Evolutionary conservation across 202 grass and related monocot species (phyloP).

Genomic region (Miscanthus sacchariflorus): DNA sequence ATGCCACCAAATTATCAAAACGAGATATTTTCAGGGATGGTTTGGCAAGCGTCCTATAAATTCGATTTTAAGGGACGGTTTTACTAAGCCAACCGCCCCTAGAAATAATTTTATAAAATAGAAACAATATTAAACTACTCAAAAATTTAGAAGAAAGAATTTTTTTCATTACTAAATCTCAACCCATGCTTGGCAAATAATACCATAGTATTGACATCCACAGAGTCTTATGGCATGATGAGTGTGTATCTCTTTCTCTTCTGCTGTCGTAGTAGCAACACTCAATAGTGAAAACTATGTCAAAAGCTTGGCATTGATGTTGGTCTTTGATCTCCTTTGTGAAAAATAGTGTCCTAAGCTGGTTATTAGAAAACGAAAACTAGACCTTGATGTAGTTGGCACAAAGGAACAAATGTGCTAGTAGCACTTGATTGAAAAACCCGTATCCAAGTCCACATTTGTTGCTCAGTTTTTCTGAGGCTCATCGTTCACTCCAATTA

Average conservation of each 20-base stretch:
- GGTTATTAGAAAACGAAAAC: neutral
- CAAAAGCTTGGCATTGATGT: neutral
- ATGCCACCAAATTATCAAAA: too few species aligned
- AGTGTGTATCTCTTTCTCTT: neutral
- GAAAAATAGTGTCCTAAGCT: neutral
- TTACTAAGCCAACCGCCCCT: too few species aligned
- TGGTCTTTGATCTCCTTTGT: neutral
- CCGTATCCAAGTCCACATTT: neutral
- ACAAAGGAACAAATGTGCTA: neutral
- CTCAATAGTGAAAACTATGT: neutral
- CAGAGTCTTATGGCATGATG: neutral
- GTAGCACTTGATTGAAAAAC: too few species aligned
- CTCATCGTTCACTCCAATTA: neutral
- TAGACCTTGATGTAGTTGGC: neutral
- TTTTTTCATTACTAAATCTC: too few species aligned
- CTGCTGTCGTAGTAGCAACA: neutral
- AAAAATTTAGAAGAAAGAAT: too few species aligned
- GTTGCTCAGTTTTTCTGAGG: too few species aligned
- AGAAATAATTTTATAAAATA: neutral
- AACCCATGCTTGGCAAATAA: too few species aligned
- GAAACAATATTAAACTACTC: neutral
- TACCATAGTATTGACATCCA: too few species aligned
- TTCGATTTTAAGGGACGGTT: too few species aligned
- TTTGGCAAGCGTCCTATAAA: too few species aligned
- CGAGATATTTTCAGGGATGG: too few species aligned